These are phyloP conservation scores for Syzygium grande DNA, from an alignment of 345 rosid species.

Conservation along the genomic window DNA sequence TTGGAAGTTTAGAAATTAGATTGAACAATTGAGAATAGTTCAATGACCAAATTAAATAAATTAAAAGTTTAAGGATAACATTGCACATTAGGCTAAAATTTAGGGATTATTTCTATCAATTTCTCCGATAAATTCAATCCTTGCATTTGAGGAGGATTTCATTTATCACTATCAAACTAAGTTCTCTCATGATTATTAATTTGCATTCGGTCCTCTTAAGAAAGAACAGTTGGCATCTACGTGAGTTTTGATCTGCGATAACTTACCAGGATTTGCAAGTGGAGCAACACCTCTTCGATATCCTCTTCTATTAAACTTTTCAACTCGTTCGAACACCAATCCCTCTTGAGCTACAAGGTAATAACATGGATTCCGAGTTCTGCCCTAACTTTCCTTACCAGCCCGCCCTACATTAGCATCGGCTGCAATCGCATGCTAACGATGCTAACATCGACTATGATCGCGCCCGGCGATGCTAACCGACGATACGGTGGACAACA, in stretches of 20 bases:
- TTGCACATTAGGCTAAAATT: background rate
- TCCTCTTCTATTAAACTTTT: background rate
- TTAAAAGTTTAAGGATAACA: background rate
- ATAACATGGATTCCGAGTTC: background rate
- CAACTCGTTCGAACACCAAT: background rate
- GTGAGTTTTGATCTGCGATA: background rate
- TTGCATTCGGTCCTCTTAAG: background rate
- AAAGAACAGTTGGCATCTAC: background rate
- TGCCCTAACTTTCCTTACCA: background rate
- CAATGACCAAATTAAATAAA: fast-evolving
- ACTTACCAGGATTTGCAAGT: background rate
- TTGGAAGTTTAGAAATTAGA: background rate
- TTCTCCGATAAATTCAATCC: background rate
- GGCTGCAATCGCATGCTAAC: too few species aligned
- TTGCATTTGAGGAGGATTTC: background rate
- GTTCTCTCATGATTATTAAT: background rate
- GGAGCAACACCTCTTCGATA: background rate
- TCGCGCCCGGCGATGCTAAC: background rate
- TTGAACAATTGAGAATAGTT: background rate
- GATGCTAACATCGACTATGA: background rate
- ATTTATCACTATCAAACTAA: background rate
- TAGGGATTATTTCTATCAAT: background rate
- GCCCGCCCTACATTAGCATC: background rate
- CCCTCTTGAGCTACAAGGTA: background rate
- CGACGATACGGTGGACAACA: background rate